These are phyloP conservation scores for Hydnomerulius pinastri DNA, from an alignment of 768 basidiomycete genomes.

Conservation along the genomic window DNA sequence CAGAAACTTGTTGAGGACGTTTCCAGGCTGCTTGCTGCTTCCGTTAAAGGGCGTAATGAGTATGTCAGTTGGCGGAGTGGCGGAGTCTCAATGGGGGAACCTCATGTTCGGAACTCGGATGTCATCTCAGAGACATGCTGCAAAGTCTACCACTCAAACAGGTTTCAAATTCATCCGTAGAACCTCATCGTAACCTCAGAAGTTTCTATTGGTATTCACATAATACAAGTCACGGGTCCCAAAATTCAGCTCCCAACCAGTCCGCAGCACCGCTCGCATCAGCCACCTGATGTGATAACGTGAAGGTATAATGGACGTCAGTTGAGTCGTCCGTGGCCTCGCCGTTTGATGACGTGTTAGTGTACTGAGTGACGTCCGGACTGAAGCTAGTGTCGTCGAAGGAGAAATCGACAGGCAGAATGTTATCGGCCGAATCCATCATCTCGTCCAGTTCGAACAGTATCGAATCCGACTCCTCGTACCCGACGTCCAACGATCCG, in stretches of 20 bases:
- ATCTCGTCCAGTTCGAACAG: slow-evolving; percentile 16
- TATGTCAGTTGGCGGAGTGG: slow-evolving; percentile 24
- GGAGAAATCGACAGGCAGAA: background rate
- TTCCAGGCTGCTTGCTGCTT: slow-evolving; percentile 6
- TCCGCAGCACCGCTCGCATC: background rate
- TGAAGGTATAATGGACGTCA: background rate
- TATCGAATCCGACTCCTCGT: slow-evolving; percentile 17
- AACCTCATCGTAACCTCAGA: background rate
- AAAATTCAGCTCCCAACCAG: slow-evolving; percentile 11
- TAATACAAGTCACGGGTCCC: slow-evolving; percentile 6
- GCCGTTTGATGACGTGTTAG: background rate
- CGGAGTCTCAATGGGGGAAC: slow-evolving; percentile 24
- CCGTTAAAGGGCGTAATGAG: slow-evolving; percentile 19
- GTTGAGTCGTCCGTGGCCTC: slow-evolving; percentile 1
- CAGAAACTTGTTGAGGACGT: slow-evolving; percentile 6
- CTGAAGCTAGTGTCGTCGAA: background rate
- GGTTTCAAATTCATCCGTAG: slow-evolving; percentile 18
- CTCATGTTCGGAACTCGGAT: slow-evolving; percentile 36
- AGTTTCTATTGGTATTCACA: background rate
- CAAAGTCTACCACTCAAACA: slow-evolving; percentile 1
- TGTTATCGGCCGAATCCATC: background rate
- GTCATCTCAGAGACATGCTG: background rate
- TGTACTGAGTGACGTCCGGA: background rate
- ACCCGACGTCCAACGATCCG: background rate
- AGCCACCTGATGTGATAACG: background rate